phyloP scores from a whole-genome alignment of 225 moss, liverwort and hornwort species.

The Climacium dendroides region DNA sequence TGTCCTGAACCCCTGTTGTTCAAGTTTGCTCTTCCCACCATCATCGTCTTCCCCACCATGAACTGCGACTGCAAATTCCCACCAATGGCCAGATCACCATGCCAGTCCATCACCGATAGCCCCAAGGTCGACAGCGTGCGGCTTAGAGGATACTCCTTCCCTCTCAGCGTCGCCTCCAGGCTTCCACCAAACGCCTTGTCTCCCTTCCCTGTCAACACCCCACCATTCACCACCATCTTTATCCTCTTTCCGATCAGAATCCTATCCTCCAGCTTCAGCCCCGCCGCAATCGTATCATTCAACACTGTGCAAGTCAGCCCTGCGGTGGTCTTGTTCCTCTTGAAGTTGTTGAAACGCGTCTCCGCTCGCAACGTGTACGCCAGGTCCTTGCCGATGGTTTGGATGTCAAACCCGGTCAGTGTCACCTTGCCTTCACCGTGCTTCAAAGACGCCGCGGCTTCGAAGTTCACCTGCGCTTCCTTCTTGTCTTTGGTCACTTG shows the following conservation, averaged over 20 bases:
- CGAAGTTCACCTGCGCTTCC: slow-evolving; percentile 42
- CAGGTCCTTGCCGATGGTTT: slow-evolving; percentile 45
- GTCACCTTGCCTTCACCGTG: slow-evolving; percentile 39
- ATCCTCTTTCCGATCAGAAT: slow-evolving; percentile 39
- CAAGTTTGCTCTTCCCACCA: slow-evolving; percentile 43
- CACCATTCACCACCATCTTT: slow-evolving; percentile 47
- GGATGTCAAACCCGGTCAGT: slow-evolving; percentile 28
- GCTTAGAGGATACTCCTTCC: slow-evolving; percentile 36
- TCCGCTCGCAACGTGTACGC: slow-evolving; percentile 36
- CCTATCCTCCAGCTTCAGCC: slow-evolving; percentile 46
- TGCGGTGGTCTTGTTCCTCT: slow-evolving; percentile 39
- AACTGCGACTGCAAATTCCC: slow-evolving; percentile 53
- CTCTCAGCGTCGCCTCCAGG: slow-evolving; percentile 37
- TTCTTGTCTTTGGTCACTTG: slow-evolving; percentile 53
- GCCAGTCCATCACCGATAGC: slow-evolving; percentile 51
- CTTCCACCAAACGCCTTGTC: slow-evolving; percentile 46
- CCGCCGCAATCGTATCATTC: slow-evolving; percentile 33
- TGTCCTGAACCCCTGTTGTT: slow-evolving; percentile 46
- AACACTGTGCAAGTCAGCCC: slow-evolving; percentile 33
- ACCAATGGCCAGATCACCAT: slow-evolving; percentile 42
- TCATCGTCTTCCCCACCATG: slow-evolving; percentile 45
- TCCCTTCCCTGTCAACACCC: slow-evolving; percentile 40
- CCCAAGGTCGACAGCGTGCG: slow-evolving; percentile 36
- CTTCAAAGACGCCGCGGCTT: slow-evolving; percentile 45
- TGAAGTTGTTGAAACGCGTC: slow-evolving; percentile 38